Base-by-base conservation (phyloP, 1,139 yeast genomes). In the Sugiyamaella sp. region DNA sequence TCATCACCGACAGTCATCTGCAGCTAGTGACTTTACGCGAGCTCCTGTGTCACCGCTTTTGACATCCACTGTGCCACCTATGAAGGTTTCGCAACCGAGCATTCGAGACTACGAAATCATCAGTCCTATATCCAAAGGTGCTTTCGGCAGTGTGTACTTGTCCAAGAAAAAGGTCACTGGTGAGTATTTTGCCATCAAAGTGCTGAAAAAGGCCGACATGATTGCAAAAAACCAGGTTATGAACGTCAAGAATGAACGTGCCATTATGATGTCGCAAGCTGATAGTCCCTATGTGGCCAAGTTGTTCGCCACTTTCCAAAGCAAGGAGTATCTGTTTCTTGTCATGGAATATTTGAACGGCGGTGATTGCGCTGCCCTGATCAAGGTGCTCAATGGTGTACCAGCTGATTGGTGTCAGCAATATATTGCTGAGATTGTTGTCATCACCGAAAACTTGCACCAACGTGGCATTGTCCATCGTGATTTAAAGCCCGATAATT, bases 291-390 rank as follows among this genome's bases (percentile, higher is more conserved):
- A 87, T 68, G 98, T 93, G 56, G 98, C 97, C 0, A 91, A 87
- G 65, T 75, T 95, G 39, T 89, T 85, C 67, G 87, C 86, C 52
- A 86, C 96, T 37, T 95, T 95, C 67, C 99, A 95, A 71, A 88
- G 90, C 55, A 82, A 82, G 53, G 95, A 90, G 60, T 90, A 86
- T 66, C 75, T 95, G 24, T 95, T 89, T 66, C 75, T 95, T 61
- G 99, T 95, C 1, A 93, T 95, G 98, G 99, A 95, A 68, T 95
- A 90, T 67, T 74, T 93, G 46, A 89, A 88, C 62, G 99, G 99
- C 39, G 99, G 99, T 25, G 99, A 95, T 69, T 82, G 95, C 66
- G 95, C 97, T 0, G 86, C 96, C 0, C 74, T 95, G 48, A 74
- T 95, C 29, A 88, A 89, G 62, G 83, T 84, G 69, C 75, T 91